These are phyloP conservation scores for Paratinospora sagittata DNA, from an alignment of 164 flowering plant species.

Conservation along the genomic window DNA sequence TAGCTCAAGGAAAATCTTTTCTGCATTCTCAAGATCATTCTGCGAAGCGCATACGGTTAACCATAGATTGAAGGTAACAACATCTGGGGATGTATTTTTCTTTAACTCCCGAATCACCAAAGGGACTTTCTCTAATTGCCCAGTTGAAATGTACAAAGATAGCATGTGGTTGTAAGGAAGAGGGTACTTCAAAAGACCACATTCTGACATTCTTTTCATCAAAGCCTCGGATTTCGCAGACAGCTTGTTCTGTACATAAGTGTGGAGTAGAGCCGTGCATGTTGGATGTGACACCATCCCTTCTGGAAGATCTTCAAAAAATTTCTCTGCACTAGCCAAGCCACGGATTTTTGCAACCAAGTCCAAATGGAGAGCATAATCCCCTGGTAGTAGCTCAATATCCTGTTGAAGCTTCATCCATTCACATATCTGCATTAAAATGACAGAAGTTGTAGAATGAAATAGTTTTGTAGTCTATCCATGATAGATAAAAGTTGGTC, in stretches of 20 bases:
- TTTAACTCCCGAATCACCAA: slow-evolving; percentile 43
- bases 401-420: slow-evolving; percentile 78
- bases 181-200: slow-evolving; percentile 46
- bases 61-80: slow-evolving; percentile 68
- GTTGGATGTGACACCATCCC: slow-evolving; percentile 44
- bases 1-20: slow-evolving; percentile 46
- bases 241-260: slow-evolving; percentile 51
- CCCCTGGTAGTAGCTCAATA: slow-evolving; percentile 68
- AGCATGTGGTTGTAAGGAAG: slow-evolving; percentile 84
- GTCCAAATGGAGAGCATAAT: slow-evolving; percentile 93
- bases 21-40: slow-evolving; percentile 55
- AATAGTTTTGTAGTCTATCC: neutral
- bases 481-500: no score
- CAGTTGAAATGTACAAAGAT: slow-evolving; percentile 50
- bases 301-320: slow-evolving; percentile 79
- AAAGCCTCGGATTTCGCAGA: slow-evolving; percentile 70
- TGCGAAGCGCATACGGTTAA: slow-evolving; percentile 48
- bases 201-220: slow-evolving; percentile 74
- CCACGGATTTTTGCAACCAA: slow-evolving; percentile 83
- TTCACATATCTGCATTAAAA: slow-evolving; percentile 69
- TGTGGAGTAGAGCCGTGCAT: slow-evolving; percentile 71
- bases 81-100: slow-evolving; percentile 59
- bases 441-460: no score
- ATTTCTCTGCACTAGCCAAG: slow-evolving; percentile 74
- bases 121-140: slow-evolving; percentile 58